These are phyloP conservation scores for Monosporascus ibericus DNA, from an alignment of 2,329 filamentous ascomycete genomes.

Conservation along the genomic window DNA sequence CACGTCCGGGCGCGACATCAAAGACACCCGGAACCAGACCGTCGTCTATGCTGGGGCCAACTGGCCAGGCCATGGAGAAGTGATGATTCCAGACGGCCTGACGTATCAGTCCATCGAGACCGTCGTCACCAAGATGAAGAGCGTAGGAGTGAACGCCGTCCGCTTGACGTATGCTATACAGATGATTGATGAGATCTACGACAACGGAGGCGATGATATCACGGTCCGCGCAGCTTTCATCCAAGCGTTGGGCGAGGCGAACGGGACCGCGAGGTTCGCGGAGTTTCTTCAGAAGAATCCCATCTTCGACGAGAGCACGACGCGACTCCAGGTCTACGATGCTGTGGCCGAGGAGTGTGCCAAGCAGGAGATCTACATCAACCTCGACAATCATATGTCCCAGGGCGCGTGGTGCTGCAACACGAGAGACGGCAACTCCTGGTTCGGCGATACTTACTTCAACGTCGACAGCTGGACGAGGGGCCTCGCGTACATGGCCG, in stretches of 20 bases:
- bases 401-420: conserved; percentile 53
- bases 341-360: conserved; percentile 53
- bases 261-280: conserved; percentile 44
- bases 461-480: conserved; percentile 53
- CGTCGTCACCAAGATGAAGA: conserved; percentile 51
- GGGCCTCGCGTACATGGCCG: conserved; percentile 54
- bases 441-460: conserved; percentile 58
- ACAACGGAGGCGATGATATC: conserved; percentile 40
- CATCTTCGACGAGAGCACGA: conserved; percentile 46
- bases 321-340: conserved; percentile 46
- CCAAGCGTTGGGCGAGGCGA: conserved; percentile 41
- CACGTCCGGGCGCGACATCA: conserved; percentile 35
- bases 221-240: conserved; percentile 39
- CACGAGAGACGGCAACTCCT: conserved; percentile 48
- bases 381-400: conserved; percentile 58
- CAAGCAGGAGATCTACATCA: conserved; percentile 49
- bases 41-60: conserved; percentile 51
- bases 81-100: conserved; percentile 61
- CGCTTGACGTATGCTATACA: conserved; percentile 59
- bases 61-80: conserved; percentile 55
- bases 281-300: conserved; percentile 53
- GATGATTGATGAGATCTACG: conserved; percentile 55
- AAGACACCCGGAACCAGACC: conserved; percentile 34
- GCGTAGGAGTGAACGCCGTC: conserved; percentile 56
- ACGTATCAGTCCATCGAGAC: conserved; percentile 52